phyloP scores from a whole-genome alignment of 495 filamentous ascomycete species.

The Penicillium longicatenatum region DNA sequence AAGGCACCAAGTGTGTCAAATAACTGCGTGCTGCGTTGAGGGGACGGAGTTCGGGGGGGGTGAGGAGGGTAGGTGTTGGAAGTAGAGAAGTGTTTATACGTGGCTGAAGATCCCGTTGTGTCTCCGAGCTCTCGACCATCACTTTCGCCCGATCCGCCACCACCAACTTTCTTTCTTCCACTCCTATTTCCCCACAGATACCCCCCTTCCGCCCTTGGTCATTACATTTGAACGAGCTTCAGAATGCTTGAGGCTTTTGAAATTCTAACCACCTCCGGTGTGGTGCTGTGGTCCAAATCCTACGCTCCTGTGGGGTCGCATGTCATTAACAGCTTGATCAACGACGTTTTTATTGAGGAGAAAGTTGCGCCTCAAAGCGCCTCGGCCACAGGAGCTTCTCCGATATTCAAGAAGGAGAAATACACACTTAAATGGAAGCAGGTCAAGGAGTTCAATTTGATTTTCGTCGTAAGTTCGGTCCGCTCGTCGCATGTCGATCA shows the following conservation, averaged over 20 bases:
- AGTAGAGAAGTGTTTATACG: conserved; percentile 41
- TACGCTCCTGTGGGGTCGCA: conserved; percentile 78
- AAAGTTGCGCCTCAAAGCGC: conserved; percentile 60
- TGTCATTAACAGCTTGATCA: conserved; percentile 91
- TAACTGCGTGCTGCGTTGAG: conserved; percentile 7
- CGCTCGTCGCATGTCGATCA: conserved; percentile 19
- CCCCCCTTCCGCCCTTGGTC: conserved; percentile 9
- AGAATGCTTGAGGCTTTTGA: conserved; percentile 94
- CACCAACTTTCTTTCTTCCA: conserved; percentile 20
- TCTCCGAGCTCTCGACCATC: conserved; percentile 29
- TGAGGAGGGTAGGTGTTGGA: conserved; percentile 13
- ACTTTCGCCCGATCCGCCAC: conserved; percentile 44
- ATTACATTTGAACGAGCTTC: neutral
- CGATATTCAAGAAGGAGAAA: conserved; percentile 84
- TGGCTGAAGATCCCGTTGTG: conserved; percentile 41
- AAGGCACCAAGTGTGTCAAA: conserved; percentile 4
- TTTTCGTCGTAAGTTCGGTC: conserved; percentile 88
- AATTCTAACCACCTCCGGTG: conserved; percentile 91
- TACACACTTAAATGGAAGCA: conserved; percentile 95
- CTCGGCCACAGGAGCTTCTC: conserved; percentile 30
- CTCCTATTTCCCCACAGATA: conserved; percentile 3
- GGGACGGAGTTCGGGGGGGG: conserved; percentile 14
- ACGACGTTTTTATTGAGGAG: conserved; percentile 96
- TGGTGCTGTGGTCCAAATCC: conserved; percentile 92
- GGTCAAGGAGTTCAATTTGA: conserved; percentile 86